These are phyloP conservation scores for Metschnikowia bowlesiae DNA, from an alignment of 805 yeast genomes.

Conservation along the genomic window DNA sequence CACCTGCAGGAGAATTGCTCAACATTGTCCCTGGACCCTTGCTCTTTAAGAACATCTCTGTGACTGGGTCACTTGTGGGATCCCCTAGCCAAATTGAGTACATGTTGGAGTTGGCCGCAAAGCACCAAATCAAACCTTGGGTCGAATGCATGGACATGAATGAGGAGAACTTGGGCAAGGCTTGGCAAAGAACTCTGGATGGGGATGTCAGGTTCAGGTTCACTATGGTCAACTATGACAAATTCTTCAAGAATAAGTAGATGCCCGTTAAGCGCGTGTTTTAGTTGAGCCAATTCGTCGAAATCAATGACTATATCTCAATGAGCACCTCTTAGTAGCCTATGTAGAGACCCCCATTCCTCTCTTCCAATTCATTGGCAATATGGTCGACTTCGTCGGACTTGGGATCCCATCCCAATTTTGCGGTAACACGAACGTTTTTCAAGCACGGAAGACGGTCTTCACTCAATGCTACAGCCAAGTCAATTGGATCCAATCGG, in stretches of 20 bases:
- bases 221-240: slow-evolving; percentile 9
- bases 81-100: slow-evolving; percentile 7
- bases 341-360: slow-evolving; percentile 70
- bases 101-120: slow-evolving; percentile 9
- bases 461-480: slow-evolving; percentile 79
- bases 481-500: slow-evolving; percentile 82
- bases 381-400: slow-evolving; percentile 43
- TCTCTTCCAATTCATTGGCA: slow-evolving; percentile 64
- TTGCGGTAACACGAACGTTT: slow-evolving; percentile 62
- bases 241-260: slow-evolving; percentile 2
- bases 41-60: slow-evolving; percentile 7
- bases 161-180: slow-evolving; percentile 8
- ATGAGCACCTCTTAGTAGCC: slow-evolving; percentile 22
- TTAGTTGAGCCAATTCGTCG: too few relatives aligned
- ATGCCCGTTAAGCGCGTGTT: too few relatives aligned
- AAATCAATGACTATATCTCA: not conserved
- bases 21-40: slow-evolving; percentile 2
- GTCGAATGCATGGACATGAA: slow-evolving; percentile 8
- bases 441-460: slow-evolving; percentile 66
- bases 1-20: slow-evolving; percentile 7
- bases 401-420: slow-evolving; percentile 78
- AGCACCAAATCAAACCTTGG: slow-evolving; percentile 11
- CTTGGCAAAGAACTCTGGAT: slow-evolving; percentile 8
- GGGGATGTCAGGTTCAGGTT: slow-evolving; percentile 11
- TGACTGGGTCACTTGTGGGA: slow-evolving; percentile 8